These are phyloP conservation scores for Spatholobus suberectus DNA, from an alignment of 306 rosid species.

Conservation along the genomic window DNA sequence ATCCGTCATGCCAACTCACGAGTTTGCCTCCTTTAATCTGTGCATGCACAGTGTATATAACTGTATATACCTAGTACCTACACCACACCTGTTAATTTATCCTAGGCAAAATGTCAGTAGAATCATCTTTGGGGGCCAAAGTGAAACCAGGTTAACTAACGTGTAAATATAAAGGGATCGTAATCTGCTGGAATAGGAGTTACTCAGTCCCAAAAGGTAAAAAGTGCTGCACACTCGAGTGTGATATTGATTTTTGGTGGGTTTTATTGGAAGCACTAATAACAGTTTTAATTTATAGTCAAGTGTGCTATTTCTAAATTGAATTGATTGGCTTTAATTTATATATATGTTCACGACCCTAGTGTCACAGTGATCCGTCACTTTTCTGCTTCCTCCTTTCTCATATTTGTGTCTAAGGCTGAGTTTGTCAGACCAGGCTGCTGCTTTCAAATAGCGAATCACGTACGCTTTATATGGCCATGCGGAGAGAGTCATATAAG, in stretches of 20 bases:
- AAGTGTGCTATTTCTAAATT: background rate
- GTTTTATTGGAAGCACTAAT: background rate
- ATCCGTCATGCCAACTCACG: background rate
- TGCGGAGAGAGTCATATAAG: background rate
- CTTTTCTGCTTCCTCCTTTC: constrained; percentile 21
- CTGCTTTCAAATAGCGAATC: constrained; percentile 34
- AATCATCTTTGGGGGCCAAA: background rate
- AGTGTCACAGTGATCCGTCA: constrained; percentile 32
- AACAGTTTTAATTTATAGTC: background rate
- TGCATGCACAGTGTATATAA: background rate
- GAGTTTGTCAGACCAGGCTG: constrained; percentile 29
- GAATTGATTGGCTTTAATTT: background rate
- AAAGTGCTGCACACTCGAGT: constrained; percentile 15
- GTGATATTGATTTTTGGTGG: background rate
- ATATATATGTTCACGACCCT: background rate
- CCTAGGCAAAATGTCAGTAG: background rate
- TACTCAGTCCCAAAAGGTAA: background rate
- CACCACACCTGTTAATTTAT: background rate
- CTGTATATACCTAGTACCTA: background rate
- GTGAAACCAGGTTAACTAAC: background rate
- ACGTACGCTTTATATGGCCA: constrained; percentile 29
- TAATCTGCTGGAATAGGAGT: background rate
- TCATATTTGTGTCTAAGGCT: constrained; percentile 18
- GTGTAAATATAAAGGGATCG: background rate
- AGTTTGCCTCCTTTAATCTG: background rate